phyloP scores from a whole-genome alignment of 2,329 filamentous ascomycete species.

The Botryosphaeria dothidea region DNA sequence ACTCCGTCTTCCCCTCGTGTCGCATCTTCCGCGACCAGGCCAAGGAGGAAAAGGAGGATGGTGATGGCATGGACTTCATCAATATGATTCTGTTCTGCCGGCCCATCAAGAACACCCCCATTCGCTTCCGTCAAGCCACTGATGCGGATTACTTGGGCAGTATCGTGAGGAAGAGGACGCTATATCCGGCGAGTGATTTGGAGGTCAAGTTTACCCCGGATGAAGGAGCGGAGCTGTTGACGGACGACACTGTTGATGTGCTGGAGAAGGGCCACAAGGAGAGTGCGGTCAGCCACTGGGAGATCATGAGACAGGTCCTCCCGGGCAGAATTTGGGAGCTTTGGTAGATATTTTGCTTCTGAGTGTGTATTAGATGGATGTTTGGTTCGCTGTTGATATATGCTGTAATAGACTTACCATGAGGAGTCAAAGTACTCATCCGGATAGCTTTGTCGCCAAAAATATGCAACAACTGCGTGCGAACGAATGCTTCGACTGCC shows the following conservation, averaged over 20 bases:
- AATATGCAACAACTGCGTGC: background rate
- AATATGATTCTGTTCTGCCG: conserved; percentile 97
- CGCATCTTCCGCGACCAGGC: conserved; percentile 79
- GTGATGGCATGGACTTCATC: conserved; percentile 70
- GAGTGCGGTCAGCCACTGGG: conserved; percentile 85
- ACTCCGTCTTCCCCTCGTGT: conserved; percentile 80
- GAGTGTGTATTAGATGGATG: background rate
- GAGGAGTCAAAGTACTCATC: background rate
- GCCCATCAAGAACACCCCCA: conserved; percentile 53
- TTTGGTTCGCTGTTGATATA: background rate
- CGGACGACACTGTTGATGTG: conserved; percentile 63
- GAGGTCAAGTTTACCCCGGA: conserved; percentile 43
- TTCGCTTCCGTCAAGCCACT: conserved; percentile 68
- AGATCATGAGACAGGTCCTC: conserved; percentile 83
- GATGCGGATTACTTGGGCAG: conserved; percentile 71
- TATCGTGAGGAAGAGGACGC: conserved; percentile 66
- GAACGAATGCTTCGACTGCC: background rate
- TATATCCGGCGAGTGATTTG: conserved; percentile 74
- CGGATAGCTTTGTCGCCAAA: background rate
- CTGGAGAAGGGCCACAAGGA: conserved; percentile 71
- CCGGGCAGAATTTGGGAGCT: conserved; percentile 80
- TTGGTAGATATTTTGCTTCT: conserved; percentile 61
- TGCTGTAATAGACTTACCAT: too few species aligned
- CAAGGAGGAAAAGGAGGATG: conserved; percentile 36
- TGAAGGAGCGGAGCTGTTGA: conserved; percentile 56